phyloP scores from a whole-genome alignment of 2,329 filamentous ascomycete genomes.

The Ophiostoma ips region DNA sequence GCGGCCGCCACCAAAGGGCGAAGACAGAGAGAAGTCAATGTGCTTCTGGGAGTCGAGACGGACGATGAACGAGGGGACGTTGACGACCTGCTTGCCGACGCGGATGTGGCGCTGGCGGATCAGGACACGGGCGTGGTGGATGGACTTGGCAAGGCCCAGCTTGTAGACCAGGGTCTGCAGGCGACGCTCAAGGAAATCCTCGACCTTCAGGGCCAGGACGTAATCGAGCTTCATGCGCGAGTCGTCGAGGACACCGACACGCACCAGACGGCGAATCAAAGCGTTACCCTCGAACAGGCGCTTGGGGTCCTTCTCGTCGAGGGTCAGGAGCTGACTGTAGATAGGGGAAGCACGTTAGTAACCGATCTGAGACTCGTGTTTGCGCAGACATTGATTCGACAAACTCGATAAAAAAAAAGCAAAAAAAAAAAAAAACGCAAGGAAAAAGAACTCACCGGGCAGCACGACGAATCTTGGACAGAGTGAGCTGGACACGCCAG shows the following conservation, averaged over 20 bases:
- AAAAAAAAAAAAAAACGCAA: background rate
- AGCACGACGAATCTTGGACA: slow-evolving; percentile 99
- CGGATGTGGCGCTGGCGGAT: slow-evolving; percentile 99
- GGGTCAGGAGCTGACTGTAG: slow-evolving; percentile 90
- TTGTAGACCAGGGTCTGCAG: slow-evolving; percentile 99
- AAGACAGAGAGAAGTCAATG: slow-evolving; percentile 97
- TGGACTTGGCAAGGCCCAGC: slow-evolving; percentile 99
- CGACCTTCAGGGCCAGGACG: slow-evolving; percentile 96
- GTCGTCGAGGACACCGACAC: slow-evolving; percentile 99
- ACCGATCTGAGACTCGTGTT: background rate
- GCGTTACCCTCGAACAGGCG: slow-evolving; percentile 99
- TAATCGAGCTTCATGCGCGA: slow-evolving; percentile 99
- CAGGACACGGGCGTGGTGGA: slow-evolving; percentile 99
- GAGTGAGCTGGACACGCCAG: slow-evolving; percentile 97
- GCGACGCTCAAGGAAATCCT: slow-evolving; percentile 99
- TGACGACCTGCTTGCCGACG: slow-evolving; percentile 99
- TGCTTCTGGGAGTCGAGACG: slow-evolving; percentile 99
- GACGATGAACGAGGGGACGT: slow-evolving; percentile 98
- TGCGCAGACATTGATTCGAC: background rate
- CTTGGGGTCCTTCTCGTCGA: slow-evolving; percentile 99
- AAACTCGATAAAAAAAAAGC: background rate
- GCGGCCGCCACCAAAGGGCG: slow-evolving; percentile 93
- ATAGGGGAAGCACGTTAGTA: background rate
- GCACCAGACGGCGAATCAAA: slow-evolving; percentile 98
- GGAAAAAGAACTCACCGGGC: slow-evolving; percentile 58